Evolutionary conservation across 1,139 yeast genomes (phyloP).

Genomic region (Blastobotrys aristatus): DNA sequence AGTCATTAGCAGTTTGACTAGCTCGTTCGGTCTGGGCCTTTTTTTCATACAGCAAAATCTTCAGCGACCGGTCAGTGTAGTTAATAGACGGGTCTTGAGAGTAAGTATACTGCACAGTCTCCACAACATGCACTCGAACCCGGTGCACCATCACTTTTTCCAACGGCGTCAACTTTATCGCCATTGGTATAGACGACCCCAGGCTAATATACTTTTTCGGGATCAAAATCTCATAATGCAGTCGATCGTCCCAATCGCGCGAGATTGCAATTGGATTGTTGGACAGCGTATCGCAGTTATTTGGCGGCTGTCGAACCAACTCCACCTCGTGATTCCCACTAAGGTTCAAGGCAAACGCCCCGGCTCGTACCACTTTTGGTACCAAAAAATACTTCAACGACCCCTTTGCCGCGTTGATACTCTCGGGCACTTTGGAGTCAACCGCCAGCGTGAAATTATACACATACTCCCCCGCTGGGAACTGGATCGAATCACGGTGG

Average conservation of each 20-base stretch:
- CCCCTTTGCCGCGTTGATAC: slow-evolving; percentile 51
- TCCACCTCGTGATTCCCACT: slow-evolving; percentile 32
- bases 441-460: slow-evolving; percentile 67
- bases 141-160: slow-evolving; percentile 64
- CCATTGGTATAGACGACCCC: slow-evolving; percentile 56
- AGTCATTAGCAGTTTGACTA: background rate
- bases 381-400: slow-evolving; percentile 29
- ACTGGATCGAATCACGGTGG: slow-evolving; percentile 30
- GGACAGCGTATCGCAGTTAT: slow-evolving; percentile 60
- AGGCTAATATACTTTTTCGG: slow-evolving; percentile 72
- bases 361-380: slow-evolving; percentile 33
- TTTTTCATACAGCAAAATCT: slow-evolving; percentile 30
- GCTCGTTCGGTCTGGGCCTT: slow-evolving; percentile 20
- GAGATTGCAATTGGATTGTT: slow-evolving; percentile 81
- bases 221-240: slow-evolving; percentile 71
- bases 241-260: slow-evolving; percentile 73
- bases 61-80: slow-evolving; percentile 28
- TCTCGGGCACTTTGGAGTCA: slow-evolving; percentile 68
- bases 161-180: slow-evolving; percentile 68
- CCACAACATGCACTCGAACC: slow-evolving; percentile 65
- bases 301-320: slow-evolving; percentile 74
- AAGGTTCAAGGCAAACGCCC: slow-evolving; percentile 32
- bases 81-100: slow-evolving; percentile 29
- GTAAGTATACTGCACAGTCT: slow-evolving; percentile 60
- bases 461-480: slow-evolving; percentile 73